phyloP scores from a whole-genome alignment of 129 eudicot genomes.

The Silybum marianum region DNA sequence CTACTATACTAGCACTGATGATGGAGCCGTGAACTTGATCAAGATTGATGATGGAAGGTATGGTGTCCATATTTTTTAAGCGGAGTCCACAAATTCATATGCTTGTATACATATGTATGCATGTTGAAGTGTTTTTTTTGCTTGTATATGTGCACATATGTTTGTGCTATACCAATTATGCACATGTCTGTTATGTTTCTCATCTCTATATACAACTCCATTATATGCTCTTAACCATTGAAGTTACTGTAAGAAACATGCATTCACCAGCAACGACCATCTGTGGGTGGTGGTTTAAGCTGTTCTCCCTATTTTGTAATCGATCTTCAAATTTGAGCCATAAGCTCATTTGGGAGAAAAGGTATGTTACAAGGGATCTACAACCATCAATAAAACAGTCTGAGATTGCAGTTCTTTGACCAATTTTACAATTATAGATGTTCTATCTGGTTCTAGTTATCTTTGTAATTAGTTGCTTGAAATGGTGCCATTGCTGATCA shows the following conservation, averaged over 20 bases:
- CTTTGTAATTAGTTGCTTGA: background rate
- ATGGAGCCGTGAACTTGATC: conserved; percentile 91
- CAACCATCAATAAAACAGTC: conserved; percentile 2
- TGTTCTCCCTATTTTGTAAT: background rate
- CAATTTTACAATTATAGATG: background rate
- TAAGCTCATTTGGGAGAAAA: background rate
- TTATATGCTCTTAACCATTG: background rate
- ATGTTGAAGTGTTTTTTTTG: conserved; percentile 10
- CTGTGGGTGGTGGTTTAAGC: background rate
- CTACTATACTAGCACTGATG: conserved; percentile 92
- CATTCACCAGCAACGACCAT: conserved; percentile 14
- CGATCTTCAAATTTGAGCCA: conserved; percentile 2
- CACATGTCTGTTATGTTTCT: conserved; percentile 14
- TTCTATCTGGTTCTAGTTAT: conserved; percentile 5
- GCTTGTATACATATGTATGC: background rate
- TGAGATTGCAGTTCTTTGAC: background rate
- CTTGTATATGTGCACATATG: background rate
- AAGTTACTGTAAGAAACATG: conserved; percentile 13
- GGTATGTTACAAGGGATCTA: background rate
- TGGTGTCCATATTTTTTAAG: conserved; percentile 14
- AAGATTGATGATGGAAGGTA: conserved; percentile 87
- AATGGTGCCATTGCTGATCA: background rate
- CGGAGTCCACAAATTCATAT: conserved; percentile 5
- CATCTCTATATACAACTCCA: conserved; percentile 13
- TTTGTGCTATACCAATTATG: background rate